phyloP scores from a whole-genome alignment of 495 filamentous ascomycete genomes.

The Tricharina praecox region DNA sequence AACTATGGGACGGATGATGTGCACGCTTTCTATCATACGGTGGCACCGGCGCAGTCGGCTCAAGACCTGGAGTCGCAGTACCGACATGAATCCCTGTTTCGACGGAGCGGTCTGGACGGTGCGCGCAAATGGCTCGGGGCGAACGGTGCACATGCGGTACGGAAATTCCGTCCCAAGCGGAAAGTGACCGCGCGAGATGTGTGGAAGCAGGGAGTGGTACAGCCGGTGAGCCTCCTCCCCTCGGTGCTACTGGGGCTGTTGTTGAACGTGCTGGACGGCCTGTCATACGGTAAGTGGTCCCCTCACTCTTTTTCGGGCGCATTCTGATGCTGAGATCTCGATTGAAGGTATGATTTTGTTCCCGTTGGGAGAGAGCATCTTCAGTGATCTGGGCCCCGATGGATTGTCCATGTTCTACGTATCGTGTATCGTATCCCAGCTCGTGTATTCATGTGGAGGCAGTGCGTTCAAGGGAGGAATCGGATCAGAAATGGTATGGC shows the following conservation, averaged over 20 bases:
- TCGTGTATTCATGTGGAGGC: conserved; percentile 72
- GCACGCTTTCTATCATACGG: neutral
- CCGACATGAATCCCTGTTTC: neutral
- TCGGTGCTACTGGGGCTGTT: conserved; percentile 76
- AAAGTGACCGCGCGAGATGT: conserved; percentile 38
- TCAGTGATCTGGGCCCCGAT: conserved; percentile 66
- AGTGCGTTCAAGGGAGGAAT: conserved; percentile 84
- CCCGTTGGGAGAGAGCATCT: conserved; percentile 68
- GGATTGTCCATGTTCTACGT: conserved; percentile 98
- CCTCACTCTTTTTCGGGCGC: too few species aligned
- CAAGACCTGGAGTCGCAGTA: conserved; percentile 2
- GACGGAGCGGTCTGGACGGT: neutral
- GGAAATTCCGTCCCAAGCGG: conserved; percentile 35
- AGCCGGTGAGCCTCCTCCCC: conserved; percentile 54
- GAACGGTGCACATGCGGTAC: conserved; percentile 34
- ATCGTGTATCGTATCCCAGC: conserved; percentile 83
- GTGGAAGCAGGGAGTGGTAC: conserved; percentile 45
- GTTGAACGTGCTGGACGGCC: conserved; percentile 79
- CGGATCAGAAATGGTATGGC: conserved; percentile 76
- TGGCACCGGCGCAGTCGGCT: too few species aligned
- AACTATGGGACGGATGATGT: conserved; percentile 29
- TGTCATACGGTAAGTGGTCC: conserved; percentile 68
- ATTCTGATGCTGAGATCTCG: conserved; percentile 1
- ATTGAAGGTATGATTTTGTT: conserved; percentile 74
- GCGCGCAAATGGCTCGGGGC: neutral